phyloP scores from a whole-genome alignment of 2,329 filamentous ascomycete genomes.

The Penicillium sp. region DNA sequence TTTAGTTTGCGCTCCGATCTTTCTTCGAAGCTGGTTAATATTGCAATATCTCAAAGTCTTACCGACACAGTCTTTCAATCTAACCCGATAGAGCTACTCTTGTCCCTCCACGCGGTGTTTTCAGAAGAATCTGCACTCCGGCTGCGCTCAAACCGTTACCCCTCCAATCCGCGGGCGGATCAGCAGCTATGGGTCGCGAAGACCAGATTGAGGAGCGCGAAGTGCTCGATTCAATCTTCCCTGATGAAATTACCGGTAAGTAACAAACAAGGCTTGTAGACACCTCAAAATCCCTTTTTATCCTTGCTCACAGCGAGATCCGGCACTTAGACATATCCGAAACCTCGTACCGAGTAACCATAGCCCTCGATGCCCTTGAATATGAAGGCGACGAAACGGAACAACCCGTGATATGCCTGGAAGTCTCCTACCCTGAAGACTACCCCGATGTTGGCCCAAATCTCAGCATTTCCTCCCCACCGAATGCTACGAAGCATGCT shows the following conservation, averaged over 20 bases:
- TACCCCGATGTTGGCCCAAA: conserved; percentile 86
- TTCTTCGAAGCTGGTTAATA: neutral
- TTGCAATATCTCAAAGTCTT: neutral
- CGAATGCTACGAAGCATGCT: conserved; percentile 66
- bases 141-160: conserved; percentile 18
- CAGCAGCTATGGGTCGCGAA: conserved; percentile 57
- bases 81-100: neutral
- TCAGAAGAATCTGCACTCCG: neutral
- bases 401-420: conserved; percentile 69
- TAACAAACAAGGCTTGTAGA: neutral
- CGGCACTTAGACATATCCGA: conserved; percentile 73
- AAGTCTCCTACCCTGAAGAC: conserved; percentile 81
- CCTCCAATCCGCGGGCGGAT: conserved; percentile 32
- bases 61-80: neutral
- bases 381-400: conserved; percentile 63
- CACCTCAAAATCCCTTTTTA: neutral
- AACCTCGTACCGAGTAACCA: conserved; percentile 79
- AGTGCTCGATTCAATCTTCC: conserved; percentile 96
- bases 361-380: conserved; percentile 74
- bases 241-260: conserved; percentile 89
- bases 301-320: conserved; percentile 16
- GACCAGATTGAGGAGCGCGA: conserved; percentile 95
- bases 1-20: conserved; percentile 14
- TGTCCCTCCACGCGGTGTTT: neutral
- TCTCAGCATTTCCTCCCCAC: conserved; percentile 73